These are phyloP conservation scores for Medicago arabica DNA, from an alignment of 306 rosid genomes.

Conservation along the genomic window DNA sequence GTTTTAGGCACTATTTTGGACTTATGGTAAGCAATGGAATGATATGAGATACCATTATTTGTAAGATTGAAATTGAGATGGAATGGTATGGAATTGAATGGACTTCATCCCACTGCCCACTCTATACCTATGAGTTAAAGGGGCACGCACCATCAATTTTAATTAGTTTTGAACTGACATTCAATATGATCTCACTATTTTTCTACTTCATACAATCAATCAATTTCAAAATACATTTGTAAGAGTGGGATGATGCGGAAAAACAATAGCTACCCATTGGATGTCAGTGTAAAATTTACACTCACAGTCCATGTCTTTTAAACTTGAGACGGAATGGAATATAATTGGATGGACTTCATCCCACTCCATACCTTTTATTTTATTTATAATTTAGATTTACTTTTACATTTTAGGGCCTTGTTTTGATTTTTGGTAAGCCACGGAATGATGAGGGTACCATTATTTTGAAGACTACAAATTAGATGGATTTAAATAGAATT, in stretches of 20 bases:
- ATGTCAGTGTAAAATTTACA: no score
- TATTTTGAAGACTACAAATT: neutral
- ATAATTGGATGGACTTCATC: neutral
- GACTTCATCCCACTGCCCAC: neutral
- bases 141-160: no score
- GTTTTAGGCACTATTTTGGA: neutral
- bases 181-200: no score
- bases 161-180: no score
- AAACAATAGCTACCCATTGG: no score
- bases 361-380: neutral
- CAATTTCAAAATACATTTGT: no score
- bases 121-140: no score
- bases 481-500: neutral
- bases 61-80: neutral
- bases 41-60: neutral
- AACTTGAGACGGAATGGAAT: neutral
- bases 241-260: no score
- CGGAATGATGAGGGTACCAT: neutral
- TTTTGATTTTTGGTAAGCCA: neutral
- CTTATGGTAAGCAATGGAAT: neutral
- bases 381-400: neutral
- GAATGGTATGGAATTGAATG: neutral
- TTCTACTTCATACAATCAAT: no score
- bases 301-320: no score
- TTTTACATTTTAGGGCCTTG: neutral